Evolutionary conservation across 2,329 filamentous ascomycete species (phyloP).

Genomic region (Botrytis medusae): DNA sequence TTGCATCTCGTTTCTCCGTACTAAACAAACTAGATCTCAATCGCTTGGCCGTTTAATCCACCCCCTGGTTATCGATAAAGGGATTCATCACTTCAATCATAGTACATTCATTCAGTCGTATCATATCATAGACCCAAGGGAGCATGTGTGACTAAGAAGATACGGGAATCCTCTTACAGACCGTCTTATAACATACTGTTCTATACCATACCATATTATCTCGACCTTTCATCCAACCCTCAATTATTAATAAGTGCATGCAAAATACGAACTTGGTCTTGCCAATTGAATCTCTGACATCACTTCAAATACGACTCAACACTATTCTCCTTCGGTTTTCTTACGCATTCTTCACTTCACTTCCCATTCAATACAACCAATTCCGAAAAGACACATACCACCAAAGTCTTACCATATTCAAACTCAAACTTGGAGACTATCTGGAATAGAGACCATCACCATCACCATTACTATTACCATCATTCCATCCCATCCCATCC

Average conservation of each 20-base stretch:
- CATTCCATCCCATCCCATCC: background rate
- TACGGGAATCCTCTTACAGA: background rate
- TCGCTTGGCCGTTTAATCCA: background rate
- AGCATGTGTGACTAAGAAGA: background rate
- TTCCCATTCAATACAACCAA: background rate
- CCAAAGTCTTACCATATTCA: background rate
- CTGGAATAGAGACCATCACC: background rate
- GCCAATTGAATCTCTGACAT: background rate
- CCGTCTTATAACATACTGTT: too few species aligned
- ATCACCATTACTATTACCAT: background rate
- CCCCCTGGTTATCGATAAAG: background rate
- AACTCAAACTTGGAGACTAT: background rate
- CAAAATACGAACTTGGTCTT: background rate
- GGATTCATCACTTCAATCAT: background rate
- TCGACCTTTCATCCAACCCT: background rate
- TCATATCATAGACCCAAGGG: background rate
- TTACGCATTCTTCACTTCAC: background rate
- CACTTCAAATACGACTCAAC: background rate
- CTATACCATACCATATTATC: background rate
- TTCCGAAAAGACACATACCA: background rate
- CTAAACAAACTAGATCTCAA: background rate
- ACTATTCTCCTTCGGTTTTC: background rate
- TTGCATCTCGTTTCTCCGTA: background rate
- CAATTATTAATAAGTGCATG: background rate
- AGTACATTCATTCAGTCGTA: background rate